These are phyloP conservation scores for Arachnomyces sp. DNA, from an alignment of 2,329 filamentous ascomycete genomes.

Conservation along the genomic window DNA sequence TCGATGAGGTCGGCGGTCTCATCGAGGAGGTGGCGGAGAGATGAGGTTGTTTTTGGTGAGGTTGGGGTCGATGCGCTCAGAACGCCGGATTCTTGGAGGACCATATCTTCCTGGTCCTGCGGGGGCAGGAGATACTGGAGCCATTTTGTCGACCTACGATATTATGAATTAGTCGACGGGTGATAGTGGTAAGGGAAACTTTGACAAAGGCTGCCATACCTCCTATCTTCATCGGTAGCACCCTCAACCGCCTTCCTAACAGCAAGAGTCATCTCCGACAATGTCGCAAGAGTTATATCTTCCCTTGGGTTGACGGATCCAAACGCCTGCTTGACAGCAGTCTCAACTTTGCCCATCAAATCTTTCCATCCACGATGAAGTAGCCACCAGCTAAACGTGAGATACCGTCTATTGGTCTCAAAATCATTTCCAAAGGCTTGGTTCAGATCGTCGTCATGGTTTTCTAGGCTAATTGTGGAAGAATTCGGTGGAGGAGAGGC, in stretches of 20 bases:
- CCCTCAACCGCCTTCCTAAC: conserved; percentile 82
- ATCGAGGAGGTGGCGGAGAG: conserved; percentile 76
- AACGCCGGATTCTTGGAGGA: conserved; percentile 80
- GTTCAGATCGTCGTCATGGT: conserved; percentile 85
- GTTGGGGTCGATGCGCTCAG: conserved; percentile 32
- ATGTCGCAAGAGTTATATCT: conserved; percentile 69
- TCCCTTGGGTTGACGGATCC: conserved; percentile 82
- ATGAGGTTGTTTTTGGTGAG: conserved; percentile 30
- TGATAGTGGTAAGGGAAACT: background rate
- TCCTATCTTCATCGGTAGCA: conserved; percentile 54
- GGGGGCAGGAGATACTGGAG: conserved; percentile 76
- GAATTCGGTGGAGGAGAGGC: conserved; percentile 64
- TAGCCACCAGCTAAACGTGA: conserved; percentile 98
- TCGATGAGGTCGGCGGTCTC: conserved; percentile 95
- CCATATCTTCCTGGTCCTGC: conserved; percentile 66
- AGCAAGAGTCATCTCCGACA: conserved; percentile 72
- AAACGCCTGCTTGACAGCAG: conserved; percentile 83
- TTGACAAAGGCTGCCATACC: conserved; percentile 30
- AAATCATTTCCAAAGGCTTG: conserved; percentile 87
- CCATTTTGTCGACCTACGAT: conserved; percentile 57
- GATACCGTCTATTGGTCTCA: conserved; percentile 87
- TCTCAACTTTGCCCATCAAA: conserved; percentile 69
- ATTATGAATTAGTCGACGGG: conserved; percentile 8
- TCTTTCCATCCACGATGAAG: conserved; percentile 83
- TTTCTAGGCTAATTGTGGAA: conserved; percentile 78